Evolutionary conservation across 2,329 filamentous ascomycete species (phyloP).

Genomic region (Aspergillus alliaceus): DNA sequence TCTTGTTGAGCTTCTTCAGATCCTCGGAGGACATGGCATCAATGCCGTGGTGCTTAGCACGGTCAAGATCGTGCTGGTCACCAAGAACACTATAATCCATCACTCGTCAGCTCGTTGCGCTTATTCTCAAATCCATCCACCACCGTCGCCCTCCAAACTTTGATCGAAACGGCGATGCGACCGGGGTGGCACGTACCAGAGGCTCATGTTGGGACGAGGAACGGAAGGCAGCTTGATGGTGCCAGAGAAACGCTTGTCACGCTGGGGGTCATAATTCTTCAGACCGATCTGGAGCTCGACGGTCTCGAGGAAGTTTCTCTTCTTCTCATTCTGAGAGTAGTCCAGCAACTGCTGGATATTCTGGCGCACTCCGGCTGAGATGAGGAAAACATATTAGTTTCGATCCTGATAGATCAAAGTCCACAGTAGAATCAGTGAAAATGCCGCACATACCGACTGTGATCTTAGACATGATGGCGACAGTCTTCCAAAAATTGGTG

Average conservation of each 20-base stretch:
- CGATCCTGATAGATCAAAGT: background rate
- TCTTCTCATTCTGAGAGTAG: constrained; percentile 94
- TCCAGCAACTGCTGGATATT: constrained; percentile 93
- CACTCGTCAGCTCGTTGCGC: constrained; percentile 15
- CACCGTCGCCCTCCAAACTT: background rate
- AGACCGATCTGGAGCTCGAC: constrained; percentile 82
- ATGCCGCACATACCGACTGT: constrained; percentile 52
- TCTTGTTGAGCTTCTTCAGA: constrained; percentile 99
- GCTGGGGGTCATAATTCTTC: constrained; percentile 99
- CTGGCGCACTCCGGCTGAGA: constrained; percentile 82
- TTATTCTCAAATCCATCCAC: constrained; percentile 1
- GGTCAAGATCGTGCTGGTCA: constrained; percentile 98
- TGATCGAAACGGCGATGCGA: constrained; percentile 4
- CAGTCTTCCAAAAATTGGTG: constrained; percentile 91
- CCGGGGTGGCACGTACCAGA: constrained; percentile 60
- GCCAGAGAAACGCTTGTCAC: constrained; percentile 99
- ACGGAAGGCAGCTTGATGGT: constrained; percentile 93
- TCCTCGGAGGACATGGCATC: constrained; percentile 98
- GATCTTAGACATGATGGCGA: constrained; percentile 60
- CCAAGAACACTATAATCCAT: constrained; percentile 66
- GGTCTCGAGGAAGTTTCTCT: constrained; percentile 96
- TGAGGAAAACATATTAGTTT: constrained; percentile 9
- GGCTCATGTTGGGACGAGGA: constrained; percentile 85
- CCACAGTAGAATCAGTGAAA: background rate
- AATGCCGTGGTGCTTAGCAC: constrained; percentile 98